phyloP scores from a whole-genome alignment of 768 basidiomycete genomes.

The Leccinum uliginosum region DNA sequence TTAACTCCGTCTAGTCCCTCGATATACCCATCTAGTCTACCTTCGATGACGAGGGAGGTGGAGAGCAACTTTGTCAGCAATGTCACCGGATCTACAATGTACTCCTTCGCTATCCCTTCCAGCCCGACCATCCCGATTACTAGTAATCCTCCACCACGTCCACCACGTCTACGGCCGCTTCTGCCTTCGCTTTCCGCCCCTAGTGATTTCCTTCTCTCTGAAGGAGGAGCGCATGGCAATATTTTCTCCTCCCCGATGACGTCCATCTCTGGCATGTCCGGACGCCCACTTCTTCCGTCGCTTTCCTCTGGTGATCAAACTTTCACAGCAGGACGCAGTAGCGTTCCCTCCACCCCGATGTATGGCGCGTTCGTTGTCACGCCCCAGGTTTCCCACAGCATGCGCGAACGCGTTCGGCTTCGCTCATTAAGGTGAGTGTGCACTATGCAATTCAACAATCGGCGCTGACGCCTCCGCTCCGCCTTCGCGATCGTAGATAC shows the following conservation, averaged over 20 bases:
- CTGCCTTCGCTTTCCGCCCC: not conserved
- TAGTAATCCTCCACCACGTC: not conserved
- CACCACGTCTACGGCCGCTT: no score
- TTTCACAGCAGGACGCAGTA: not conserved
- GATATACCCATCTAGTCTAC: conserved; percentile 44
- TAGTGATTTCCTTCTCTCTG: no score
- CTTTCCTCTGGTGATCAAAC: not conserved
- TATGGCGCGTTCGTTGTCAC: not conserved
- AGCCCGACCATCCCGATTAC: not conserved
- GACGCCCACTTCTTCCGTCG: no score
- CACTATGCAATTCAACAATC: not conserved
- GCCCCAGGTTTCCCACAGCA: not conserved
- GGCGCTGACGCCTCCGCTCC: not conserved
- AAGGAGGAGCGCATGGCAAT: no score
- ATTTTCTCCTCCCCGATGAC: no score
- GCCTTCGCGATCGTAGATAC: no score
- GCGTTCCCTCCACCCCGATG: not conserved
- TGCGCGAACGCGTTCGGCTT: not conserved
- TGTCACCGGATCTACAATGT: conserved; percentile 15
- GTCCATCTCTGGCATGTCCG: no score
- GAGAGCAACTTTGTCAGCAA: not conserved
- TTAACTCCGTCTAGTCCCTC: conserved; percentile 47
- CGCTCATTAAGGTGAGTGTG: not conserved
- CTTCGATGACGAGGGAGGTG: conserved; percentile 22
- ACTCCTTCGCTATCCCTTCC: not conserved